phyloP scores from a whole-genome alignment of 768 basidiomycete species.

The Lactarius pseudohatsudake region DNA sequence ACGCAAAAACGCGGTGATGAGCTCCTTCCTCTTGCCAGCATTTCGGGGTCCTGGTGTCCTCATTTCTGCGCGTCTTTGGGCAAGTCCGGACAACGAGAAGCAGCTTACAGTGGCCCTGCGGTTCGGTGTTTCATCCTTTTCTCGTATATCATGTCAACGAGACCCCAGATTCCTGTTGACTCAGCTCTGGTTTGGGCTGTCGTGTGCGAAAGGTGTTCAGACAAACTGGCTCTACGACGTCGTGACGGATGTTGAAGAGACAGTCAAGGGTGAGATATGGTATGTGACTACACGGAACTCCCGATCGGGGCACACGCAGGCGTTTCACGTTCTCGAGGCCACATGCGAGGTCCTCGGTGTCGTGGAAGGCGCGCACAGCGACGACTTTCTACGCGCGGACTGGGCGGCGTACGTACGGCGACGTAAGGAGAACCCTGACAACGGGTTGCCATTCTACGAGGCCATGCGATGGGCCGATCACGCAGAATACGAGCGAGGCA shows the following conservation, averaged over 20 bases:
- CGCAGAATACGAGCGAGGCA: conserved; percentile 68
- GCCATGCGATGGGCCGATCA: conserved; percentile 63
- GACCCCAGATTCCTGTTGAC: conserved; percentile 58
- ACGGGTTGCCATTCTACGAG: conserved; percentile 37
- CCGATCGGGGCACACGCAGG: conserved; percentile 29
- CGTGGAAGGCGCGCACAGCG: conserved; percentile 24
- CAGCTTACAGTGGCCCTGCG: conserved; percentile 59
- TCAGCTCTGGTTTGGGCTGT: conserved; percentile 61
- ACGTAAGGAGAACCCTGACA: conserved; percentile 24
- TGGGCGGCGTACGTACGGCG: conserved; percentile 61
- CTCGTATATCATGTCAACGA: background rate
- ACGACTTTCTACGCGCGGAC: conserved; percentile 49
- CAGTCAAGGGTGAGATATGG: conserved; percentile 64
- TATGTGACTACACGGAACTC: conserved; percentile 39
- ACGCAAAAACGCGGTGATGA: conserved; percentile 43
- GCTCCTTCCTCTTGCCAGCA: conserved; percentile 51
- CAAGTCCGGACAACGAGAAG: conserved; percentile 54
- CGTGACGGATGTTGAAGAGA: conserved; percentile 51
- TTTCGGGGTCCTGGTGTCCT: conserved; percentile 36
- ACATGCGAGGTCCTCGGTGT: conserved; percentile 74
- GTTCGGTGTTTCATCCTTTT: conserved; percentile 38
- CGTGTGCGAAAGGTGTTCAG: conserved; percentile 35
- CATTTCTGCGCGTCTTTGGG: conserved; percentile 54
- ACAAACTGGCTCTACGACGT: conserved; percentile 38
- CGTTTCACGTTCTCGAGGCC: conserved; percentile 60